These are phyloP conservation scores for Dendrobium huoshanense DNA, from an alignment of 106 monocot species.

Conservation along the genomic window DNA sequence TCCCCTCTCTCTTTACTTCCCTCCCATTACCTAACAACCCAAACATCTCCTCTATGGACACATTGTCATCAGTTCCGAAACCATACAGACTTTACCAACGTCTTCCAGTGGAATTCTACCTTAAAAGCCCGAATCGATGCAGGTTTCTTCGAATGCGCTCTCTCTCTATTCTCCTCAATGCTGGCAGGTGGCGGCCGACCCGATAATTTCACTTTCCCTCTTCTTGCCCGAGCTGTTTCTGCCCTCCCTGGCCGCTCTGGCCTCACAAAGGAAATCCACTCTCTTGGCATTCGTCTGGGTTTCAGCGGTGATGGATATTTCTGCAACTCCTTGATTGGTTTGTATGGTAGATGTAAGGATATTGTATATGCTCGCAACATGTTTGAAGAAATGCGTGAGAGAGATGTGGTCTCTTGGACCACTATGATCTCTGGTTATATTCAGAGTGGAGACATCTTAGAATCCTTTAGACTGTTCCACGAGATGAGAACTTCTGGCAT, in stretches of 20 bases:
- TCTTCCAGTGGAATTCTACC: conserved; percentile 23
- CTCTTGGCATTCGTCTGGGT: conserved; percentile 27
- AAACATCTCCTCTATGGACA: neutral
- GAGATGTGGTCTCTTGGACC: conserved; percentile 65
- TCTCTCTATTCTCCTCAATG: conserved; percentile 40
- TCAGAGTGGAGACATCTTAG: conserved; percentile 1
- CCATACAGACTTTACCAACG: neutral
- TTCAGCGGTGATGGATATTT: conserved; percentile 29
- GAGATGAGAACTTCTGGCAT: conserved; percentile 25
- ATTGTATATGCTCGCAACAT: conserved; percentile 13
- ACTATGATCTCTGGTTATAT: conserved; percentile 34
- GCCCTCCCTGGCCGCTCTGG: conserved; percentile 1
- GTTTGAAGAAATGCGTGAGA: conserved; percentile 55
- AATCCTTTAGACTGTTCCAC: conserved; percentile 19
- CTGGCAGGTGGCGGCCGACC: conserved; percentile 11
- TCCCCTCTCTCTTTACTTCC: neutral
- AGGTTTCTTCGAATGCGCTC: conserved; percentile 13
- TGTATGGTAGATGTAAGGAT: conserved; percentile 11
- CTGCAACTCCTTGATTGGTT: conserved; percentile 36
- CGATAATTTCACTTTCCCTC: conserved; percentile 43
- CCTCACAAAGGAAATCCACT: conserved; percentile 30
- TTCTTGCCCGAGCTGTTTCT: conserved; percentile 26
- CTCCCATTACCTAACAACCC: neutral
- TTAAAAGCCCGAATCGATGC: conserved; percentile 24
- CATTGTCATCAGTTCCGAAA: neutral